Conservation (phyloP, 192 early-diverging fungal genomes). For the Coemansia sp. region DNA sequence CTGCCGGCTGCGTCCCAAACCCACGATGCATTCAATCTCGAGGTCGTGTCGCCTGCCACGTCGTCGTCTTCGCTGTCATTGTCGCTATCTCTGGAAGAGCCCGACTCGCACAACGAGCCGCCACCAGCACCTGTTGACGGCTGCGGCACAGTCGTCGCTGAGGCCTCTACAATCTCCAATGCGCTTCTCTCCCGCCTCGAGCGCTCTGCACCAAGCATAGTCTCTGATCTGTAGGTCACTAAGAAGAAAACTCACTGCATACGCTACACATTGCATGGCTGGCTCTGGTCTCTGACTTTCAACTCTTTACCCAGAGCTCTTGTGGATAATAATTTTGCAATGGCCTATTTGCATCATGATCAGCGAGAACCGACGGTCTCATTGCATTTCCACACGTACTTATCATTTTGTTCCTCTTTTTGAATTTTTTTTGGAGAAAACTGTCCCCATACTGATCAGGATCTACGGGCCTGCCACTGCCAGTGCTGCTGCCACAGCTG, state of each 20-base stretch:
- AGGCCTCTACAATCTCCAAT: slow-evolving; percentile 7
- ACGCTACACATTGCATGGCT: too few species aligned
- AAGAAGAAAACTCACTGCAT: too few species aligned
- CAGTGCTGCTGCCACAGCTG: too few species aligned
- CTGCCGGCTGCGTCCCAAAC: slow-evolving; percentile 14
- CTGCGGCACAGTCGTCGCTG: not conserved
- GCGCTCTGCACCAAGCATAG: too few species aligned
- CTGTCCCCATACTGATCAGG: not conserved
- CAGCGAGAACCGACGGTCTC: too few species aligned
- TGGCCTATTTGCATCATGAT: too few species aligned
- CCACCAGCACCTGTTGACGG: not conserved
- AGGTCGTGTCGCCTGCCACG: slow-evolving; percentile 14
- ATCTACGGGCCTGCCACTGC: too few species aligned
- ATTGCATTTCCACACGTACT: not conserved
- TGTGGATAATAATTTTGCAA: too few species aligned
- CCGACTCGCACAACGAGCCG: slow-evolving; percentile 8
- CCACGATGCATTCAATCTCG: not conserved
- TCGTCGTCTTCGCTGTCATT: slow-evolving; percentile 11
- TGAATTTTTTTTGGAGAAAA: not conserved
- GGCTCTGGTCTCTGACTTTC: too few species aligned
- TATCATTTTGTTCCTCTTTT: not conserved
- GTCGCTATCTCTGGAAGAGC: slow-evolving; percentile 22
- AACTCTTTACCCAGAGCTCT: too few species aligned
- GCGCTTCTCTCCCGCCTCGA: slow-evolving; percentile 4
- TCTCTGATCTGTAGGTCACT: too few species aligned